Conservation (phyloP, 306 rosid genomes). For the Myrica gale region DNA sequence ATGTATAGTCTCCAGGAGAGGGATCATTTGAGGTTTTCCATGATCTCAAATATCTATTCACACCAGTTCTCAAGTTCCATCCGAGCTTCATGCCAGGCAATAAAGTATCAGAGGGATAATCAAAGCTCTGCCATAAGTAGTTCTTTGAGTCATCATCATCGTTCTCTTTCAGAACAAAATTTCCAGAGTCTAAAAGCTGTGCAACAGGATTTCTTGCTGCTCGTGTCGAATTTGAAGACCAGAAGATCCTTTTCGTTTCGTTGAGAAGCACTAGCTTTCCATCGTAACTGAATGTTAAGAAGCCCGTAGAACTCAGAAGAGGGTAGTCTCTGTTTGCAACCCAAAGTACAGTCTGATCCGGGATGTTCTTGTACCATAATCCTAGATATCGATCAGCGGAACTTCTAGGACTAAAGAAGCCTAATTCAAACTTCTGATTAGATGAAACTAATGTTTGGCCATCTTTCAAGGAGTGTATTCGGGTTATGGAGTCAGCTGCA, state of each 20-base stretch:
- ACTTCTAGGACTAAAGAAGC: conserved; percentile 36
- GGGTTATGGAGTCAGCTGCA: conserved; percentile 34
- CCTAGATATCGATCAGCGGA: conserved; percentile 41
- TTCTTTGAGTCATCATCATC: conserved; percentile 21
- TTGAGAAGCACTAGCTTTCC: conserved; percentile 41
- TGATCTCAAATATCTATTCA: conserved; percentile 40
- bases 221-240: conserved; percentile 38
- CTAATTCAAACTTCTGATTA: conserved; percentile 43
- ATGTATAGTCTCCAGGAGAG: conserved; percentile 42
- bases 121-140: conserved; percentile 54
- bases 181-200: conserved; percentile 45
- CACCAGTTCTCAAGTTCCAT: conserved; percentile 45
- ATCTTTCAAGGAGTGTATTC: conserved; percentile 33
- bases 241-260: conserved; percentile 18
- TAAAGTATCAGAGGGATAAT: conserved; percentile 48
- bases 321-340: conserved; percentile 53
- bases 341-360: conserved; percentile 34
- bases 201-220: conserved; percentile 25
- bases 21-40: conserved; percentile 37
- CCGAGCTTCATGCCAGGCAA: conserved; percentile 52
- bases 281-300: conserved; percentile 30
- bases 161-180: conserved; percentile 36
- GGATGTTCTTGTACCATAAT: conserved; percentile 45
- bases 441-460: conserved; percentile 43
- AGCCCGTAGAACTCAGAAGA: conserved; percentile 18